Evolutionary conservation across 164 flowering plant genomes (phyloP), one percentile per base, ranked within the genome.

Genomic region (Aristolochia californica): DNA sequence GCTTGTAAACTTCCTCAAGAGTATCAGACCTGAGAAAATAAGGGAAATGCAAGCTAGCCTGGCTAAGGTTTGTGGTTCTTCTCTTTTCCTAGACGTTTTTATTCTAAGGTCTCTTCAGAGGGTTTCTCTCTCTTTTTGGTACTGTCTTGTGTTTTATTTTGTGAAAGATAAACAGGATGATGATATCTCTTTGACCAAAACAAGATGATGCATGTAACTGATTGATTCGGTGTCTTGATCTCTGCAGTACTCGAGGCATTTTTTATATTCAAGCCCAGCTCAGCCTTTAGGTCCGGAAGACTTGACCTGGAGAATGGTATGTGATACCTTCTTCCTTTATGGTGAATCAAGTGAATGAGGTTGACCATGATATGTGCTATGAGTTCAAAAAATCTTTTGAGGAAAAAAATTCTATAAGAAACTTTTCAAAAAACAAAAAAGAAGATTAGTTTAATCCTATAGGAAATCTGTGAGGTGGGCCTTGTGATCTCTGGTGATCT

Each of bases 291-390:
- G 93, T 60, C 87, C 98, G 1, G 96, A 93, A 76, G 98, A 87
- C 73, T 76, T 93, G 53, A 79, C 71, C 38, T 93, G 98, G 98
- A 80, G 88, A 85, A 87, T 93, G 98, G 97, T 93, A 48, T 68
- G 82, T 68, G 20, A 56, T 55, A 61, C 55, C 62, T 24, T 58
- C 53, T 51, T 63, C 30, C 21, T 45, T 40, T 3, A 2, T 34
- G 40, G 10, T 34, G 40, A 34, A 34, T 34, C 40, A 34, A 34
- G 40, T 34, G 40, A 34, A 34, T 54, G 26, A 15, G 30, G 50
- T 47, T 14, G 40, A 3, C 40, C 5, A 7, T 8, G 40, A 7
- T 34, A 34, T 34, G 40, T 34, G 40, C 10, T 34, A 34, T 8
- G 10, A 34, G 40, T 34, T 34, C n/a, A n/a, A 34, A 34, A 34